Conservation (phyloP, 2,329 filamentous ascomycete genomes). For the Arthroderma sp. region DNA sequence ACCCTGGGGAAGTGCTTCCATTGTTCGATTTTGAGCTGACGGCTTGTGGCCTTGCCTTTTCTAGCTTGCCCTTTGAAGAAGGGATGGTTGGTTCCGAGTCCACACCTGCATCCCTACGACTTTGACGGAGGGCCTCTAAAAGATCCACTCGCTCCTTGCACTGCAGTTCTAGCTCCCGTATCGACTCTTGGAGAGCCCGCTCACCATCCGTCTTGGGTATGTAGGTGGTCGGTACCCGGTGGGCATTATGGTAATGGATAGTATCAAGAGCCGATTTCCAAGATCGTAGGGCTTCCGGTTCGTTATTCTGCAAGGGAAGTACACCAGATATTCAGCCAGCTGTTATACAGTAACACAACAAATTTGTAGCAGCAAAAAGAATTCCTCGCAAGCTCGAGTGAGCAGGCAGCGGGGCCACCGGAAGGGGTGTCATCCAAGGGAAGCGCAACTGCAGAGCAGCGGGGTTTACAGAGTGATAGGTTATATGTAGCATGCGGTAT, state of each 20-base stretch:
- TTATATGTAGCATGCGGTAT: no score
- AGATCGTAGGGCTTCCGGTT: conserved; percentile 75
- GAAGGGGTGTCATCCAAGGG: no score
- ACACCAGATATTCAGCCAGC: neutral
- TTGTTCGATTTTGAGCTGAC: conserved; percentile 5
- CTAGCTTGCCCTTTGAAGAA: conserved; percentile 13
- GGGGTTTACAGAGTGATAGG: no score
- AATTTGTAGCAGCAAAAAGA: no score
- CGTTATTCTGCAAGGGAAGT: conserved; percentile 55
- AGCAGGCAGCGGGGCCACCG: no score
- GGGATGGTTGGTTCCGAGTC: conserved; percentile 13
- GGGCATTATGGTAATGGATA: conserved; percentile 75
- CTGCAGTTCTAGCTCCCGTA: conserved; percentile 73
- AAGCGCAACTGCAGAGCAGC: no score
- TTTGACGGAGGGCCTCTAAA: conserved; percentile 63
- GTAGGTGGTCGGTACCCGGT: conserved; percentile 56
- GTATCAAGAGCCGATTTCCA: conserved; percentile 82
- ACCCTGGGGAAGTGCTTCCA: conserved; percentile 32
- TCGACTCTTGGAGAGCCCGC: conserved; percentile 63
- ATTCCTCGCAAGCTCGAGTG: no score
- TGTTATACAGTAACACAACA: no score
- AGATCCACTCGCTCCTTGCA: conserved; percentile 89
- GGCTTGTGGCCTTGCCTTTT: conserved; percentile 12
- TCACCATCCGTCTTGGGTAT: conserved; percentile 69
- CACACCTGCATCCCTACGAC: conserved; percentile 41